A percentile compares a stretch with the other conserved stretches of the same genome.
Evolutionary conservation across 352 stramenopile genomes (phyloP).

Genomic region (Pythium volutum): DNA sequence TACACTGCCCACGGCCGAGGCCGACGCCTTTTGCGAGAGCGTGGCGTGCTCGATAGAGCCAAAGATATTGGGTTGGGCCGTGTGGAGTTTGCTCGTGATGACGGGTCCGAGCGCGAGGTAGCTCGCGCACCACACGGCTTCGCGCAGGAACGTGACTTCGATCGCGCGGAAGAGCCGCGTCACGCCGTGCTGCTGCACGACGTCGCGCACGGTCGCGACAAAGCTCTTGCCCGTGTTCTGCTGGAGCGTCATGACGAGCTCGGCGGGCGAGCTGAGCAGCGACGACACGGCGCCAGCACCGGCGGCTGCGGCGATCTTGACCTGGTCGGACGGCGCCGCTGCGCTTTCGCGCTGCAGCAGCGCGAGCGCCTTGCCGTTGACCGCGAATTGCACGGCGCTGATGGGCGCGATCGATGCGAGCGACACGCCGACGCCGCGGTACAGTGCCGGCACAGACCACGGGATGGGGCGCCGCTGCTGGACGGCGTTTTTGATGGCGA

Average conservation of each 20-base stretch:
- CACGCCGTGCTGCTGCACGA: constrained; percentile 44
- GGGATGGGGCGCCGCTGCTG: constrained; percentile 71
- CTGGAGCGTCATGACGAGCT: constrained; percentile 87
- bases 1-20: constrained; percentile 63
- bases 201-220: constrained; percentile 49
- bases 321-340: constrained; percentile 33
- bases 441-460: constrained; percentile 60
- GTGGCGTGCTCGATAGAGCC: constrained; percentile 45
- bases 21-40: constrained; percentile 57
- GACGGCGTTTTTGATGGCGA: constrained; percentile 84
- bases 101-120: constrained; percentile 77
- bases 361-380: constrained; percentile 60
- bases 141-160: constrained; percentile 55
- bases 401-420: constrained; percentile 77
- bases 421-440: constrained; percentile 76
- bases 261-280: constrained; percentile 59
- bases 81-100: constrained; percentile 64
- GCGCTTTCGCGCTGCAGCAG: constrained; percentile 34
- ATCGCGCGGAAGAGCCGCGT: constrained; percentile 58
- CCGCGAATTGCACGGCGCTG: constrained; percentile 76
- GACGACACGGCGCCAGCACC: constrained; percentile 62
- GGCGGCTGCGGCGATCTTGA: constrained; percentile 62
- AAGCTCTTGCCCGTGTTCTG: constrained; percentile 80
- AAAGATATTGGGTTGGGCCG: constrained; percentile 47
- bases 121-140: constrained; percentile 72